Percentiles rank a stretch among this genome's conserved stretches.
These are phyloP conservation scores for Xylariaceae sp. DNA, from an alignment of 2,329 filamentous ascomycete genomes.

Conservation along the genomic window DNA sequence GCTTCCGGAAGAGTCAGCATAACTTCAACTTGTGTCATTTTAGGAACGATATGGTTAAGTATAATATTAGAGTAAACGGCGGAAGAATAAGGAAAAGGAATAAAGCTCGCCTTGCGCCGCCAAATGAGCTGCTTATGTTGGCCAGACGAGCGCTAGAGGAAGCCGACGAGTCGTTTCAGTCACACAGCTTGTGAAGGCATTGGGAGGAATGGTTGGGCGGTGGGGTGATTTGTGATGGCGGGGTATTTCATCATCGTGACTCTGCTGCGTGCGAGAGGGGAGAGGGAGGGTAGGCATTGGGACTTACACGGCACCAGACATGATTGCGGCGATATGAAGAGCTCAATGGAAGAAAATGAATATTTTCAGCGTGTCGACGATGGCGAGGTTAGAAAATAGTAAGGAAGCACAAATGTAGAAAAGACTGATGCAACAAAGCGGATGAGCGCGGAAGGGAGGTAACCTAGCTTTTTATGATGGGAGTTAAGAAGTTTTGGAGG, in stretches of 20 bases:
- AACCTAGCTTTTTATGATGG: conserved; percentile 39
- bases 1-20: conserved; percentile 65
- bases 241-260: conserved; percentile 19
- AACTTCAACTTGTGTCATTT: conserved; percentile 29
- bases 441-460: conserved; percentile 22
- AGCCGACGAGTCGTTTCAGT: conserved; percentile 36
- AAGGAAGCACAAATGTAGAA: conserved; percentile 15
- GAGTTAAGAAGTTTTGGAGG: conserved; percentile 20
- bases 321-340: conserved; percentile 44
- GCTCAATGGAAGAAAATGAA: conserved; percentile 14
- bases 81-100: conserved; percentile 19
- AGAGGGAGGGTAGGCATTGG: conserved; percentile 35
- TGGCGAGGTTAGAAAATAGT: conserved; percentile 2
- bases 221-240: conserved; percentile 24
- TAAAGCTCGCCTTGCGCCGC: conserved; percentile 57
- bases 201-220: conserved; percentile 25
- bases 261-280: conserved; percentile 29
- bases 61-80: conserved; percentile 1
- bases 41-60: neutral
- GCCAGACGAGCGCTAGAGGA: conserved; percentile 71
- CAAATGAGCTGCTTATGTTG: conserved; percentile 65
- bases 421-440: conserved; percentile 18
- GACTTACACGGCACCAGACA: conserved; percentile 72
- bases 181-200: conserved; percentile 35
- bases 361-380: neutral